Evolutionary conservation across 495 filamentous ascomycete species (phyloP).

Genomic region (Trichoderma asperelloides): DNA sequence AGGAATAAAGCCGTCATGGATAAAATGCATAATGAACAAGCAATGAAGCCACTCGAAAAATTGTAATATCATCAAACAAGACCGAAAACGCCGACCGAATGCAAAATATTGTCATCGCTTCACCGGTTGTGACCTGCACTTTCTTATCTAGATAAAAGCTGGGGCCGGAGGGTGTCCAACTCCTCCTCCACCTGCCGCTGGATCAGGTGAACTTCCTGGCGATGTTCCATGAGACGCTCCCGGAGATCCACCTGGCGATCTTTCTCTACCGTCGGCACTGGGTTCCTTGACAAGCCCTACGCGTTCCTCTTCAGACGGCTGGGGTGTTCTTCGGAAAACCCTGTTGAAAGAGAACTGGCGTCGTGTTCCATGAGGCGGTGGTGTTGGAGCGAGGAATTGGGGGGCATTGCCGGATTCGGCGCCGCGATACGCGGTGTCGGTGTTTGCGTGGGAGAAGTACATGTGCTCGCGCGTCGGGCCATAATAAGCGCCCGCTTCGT

Average conservation of each 20-base stretch:
- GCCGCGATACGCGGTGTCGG: conserved; percentile 30
- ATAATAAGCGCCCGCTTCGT: conserved; percentile 35
- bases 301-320: conserved; percentile 78
- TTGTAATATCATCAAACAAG: not conserved
- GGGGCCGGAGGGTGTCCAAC: not conserved
- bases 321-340: conserved; percentile 51
- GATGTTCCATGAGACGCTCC: not conserved
- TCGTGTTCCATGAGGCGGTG: conserved; percentile 45
- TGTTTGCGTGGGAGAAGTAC: conserved; percentile 16
- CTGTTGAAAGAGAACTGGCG: conserved; percentile 91
- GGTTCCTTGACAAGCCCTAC: conserved; percentile 73
- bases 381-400: conserved; percentile 31
- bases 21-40: not conserved
- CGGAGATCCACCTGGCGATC: not conserved
- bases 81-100: not conserved
- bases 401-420: conserved; percentile 18
- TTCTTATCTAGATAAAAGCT: not conserved
- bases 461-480: conserved; percentile 17
- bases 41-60: not conserved
- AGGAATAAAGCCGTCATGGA: not conserved
- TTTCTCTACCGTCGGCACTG: conserved; percentile 9
- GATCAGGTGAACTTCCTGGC: not conserved
- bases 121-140: not conserved
- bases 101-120: not conserved
- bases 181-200: not conserved